Conservation (phyloP, 257 asterid species). For the Ilex asprella region DNA sequence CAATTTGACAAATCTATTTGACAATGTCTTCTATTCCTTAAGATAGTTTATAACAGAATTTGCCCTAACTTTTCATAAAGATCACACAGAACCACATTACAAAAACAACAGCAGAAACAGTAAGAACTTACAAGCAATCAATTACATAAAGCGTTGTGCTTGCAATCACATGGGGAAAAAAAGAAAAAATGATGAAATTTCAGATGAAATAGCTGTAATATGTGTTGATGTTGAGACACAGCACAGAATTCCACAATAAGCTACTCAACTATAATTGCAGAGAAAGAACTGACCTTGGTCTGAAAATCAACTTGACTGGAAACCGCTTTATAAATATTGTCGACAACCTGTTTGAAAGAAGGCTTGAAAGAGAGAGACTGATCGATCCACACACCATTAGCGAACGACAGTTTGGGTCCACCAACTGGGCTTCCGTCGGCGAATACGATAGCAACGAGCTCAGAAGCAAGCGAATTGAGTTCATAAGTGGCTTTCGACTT, state of each 20-base stretch:
- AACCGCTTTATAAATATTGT: conserved; percentile 40
- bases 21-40: too few species aligned
- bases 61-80: too few species aligned
- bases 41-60: too few species aligned
- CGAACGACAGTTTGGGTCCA: conserved; percentile 43
- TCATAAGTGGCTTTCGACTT: conserved; percentile 21
- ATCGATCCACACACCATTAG: conserved; percentile 57
- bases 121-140: too few species aligned
- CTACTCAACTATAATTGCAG: not conserved
- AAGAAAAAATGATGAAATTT: not conserved
- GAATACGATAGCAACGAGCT: conserved; percentile 33
- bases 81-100: too few species aligned
- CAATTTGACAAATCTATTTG: too few species aligned
- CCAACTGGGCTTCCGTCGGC: conserved; percentile 41
- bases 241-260: too few species aligned
- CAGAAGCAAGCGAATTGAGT: conserved; percentile 32
- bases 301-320: conserved; percentile 40
- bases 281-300: conserved; percentile 32
- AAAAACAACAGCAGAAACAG: too few species aligned
- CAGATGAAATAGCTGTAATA: not conserved
- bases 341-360: conserved; percentile 27
- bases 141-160: too few species aligned
- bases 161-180: not conserved
- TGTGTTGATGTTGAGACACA: not conserved
- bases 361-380: conserved; percentile 34